phyloP scores from a whole-genome alignment of 228 moss, liverwort and hornwort species.

The Sphagnum magellanicum region DNA sequence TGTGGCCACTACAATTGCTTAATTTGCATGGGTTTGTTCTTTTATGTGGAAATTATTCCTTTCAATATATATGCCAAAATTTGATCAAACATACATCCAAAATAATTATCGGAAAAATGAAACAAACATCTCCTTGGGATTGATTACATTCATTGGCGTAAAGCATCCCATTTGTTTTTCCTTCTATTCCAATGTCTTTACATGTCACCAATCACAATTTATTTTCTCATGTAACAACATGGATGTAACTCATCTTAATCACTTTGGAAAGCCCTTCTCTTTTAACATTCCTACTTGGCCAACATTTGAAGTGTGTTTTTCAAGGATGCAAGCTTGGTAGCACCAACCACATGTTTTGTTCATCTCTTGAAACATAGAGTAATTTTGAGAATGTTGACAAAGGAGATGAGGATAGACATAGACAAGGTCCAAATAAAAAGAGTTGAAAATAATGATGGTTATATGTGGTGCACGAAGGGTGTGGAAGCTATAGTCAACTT shows the following conservation, averaged over 20 bases:
- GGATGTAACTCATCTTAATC: conserved; percentile 14
- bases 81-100: neutral
- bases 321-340: conserved; percentile 11
- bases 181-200: conserved; percentile 7
- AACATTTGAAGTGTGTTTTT: conserved; percentile 11
- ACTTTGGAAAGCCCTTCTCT: conserved; percentile 14
- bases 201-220: conserved; percentile 5
- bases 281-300: conserved; percentile 8
- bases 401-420: conserved; percentile 8
- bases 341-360: conserved; percentile 12
- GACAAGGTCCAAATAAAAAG: conserved; percentile 37
- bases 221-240: conserved; percentile 9
- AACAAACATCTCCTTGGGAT: neutral
- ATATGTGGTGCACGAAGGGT: conserved; percentile 52
- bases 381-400: conserved; percentile 6
- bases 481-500: conserved; percentile 47
- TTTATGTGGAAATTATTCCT: conserved; percentile 23
- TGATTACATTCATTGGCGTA: neutral
- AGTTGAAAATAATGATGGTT: conserved; percentile 47
- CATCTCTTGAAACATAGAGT: conserved; percentile 6
- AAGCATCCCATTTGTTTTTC: conserved; percentile 6
- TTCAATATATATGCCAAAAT: neutral
- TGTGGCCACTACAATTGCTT: conserved; percentile 28
- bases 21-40: conserved; percentile 6
- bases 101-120: neutral